Evolutionary conservation across 208 protist species (phyloP), one percentile per base, ranked within the genome.

Genomic region (Giardia duodenalis): DNA sequence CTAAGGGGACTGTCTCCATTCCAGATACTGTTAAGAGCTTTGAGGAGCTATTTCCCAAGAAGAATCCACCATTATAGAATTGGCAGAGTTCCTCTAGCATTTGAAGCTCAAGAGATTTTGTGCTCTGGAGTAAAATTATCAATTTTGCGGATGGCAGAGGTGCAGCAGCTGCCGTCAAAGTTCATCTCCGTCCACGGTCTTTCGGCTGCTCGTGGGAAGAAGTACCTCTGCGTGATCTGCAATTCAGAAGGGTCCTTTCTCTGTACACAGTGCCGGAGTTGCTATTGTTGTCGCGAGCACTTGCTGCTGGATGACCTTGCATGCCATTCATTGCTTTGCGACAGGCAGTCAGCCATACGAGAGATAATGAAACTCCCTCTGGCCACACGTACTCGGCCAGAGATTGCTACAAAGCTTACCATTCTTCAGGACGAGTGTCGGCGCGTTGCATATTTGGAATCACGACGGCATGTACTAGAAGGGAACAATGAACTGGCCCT

Each of bases 241-340:
- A 47, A 2, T n/a, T 91, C 88, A 46, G 88, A 91, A 42, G 88
- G 88, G 4, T 22, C 88, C 10, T 91, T 91, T 45, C 45, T 91
- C 2, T 91, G 88, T n/a, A 91, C 1, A 47, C 88, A 47, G 44
- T 91, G 88, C 47, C n/a, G 88, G 47, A 47, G 42, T 2, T 91
- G 88, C 44, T 91, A 91, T 91, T 91, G 88, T n/a, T 91, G 88
- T 45, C n/a, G 88, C n/a, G 88, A 91, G 88, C 88, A 91, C 45
- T n/a, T 91, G 45, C 88, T 91, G n/a, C 45, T 91, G 45, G 88
- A 91, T 45, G 88, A 91, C n/a, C 45, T 91, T 4, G 88, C 88
- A 0, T 91, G 88, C 46, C 88, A 91, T 47, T n/a, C 88, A n/a
- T 42, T 91, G n/a, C 44, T 91, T 2, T 91, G 88, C 45, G 88